Evolutionary conservation across 192 early-diverging fungal genomes (phyloP).

Genomic region (Coemansia sp.): DNA sequence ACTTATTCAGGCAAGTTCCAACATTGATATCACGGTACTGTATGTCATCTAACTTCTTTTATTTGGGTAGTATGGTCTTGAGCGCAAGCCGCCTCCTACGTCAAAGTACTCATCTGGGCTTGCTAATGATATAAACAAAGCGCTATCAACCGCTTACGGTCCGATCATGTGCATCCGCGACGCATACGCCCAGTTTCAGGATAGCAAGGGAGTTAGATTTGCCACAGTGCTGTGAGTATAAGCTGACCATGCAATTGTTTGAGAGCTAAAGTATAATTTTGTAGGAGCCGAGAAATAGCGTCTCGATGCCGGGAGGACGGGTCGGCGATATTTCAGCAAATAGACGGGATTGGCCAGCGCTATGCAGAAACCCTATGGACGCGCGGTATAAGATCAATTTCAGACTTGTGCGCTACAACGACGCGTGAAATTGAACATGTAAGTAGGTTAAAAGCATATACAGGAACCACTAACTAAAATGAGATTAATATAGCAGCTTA

Average conservation of each 20-base stretch:
- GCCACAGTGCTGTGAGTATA: conserved; percentile 29
- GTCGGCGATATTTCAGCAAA: conserved; percentile 55
- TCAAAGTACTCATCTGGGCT: conserved; percentile 25
- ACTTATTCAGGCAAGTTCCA: conserved; percentile 28
- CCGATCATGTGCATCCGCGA: conserved; percentile 32
- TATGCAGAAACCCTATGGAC: conserved; percentile 50
- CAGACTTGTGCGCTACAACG: conserved; percentile 26
- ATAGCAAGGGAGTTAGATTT: conserved; percentile 12
- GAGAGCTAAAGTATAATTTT: conserved; percentile 4
- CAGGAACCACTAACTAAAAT: background rate
- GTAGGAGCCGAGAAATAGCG: conserved; percentile 39
- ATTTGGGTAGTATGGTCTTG: conserved; percentile 25
- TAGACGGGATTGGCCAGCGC: conserved; percentile 58
- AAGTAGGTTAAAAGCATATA: conserved; percentile 1
- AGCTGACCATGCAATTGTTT: background rate
- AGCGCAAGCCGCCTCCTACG: conserved; percentile 17
- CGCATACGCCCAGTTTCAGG: conserved; percentile 11
- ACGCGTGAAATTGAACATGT: conserved; percentile 56
- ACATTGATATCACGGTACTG: background rate
- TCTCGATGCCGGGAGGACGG: conserved; percentile 52
- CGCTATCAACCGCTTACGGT: conserved; percentile 13
- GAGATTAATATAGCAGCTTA: conserved; percentile 31
- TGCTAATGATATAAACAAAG: conserved; percentile 26
- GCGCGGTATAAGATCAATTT: conserved; percentile 49
- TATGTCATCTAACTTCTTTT: background rate